These are phyloP conservation scores for Sphaerulina musiva DNA, from an alignment of 2,329 filamentous ascomycete genomes.

Conservation along the genomic window DNA sequence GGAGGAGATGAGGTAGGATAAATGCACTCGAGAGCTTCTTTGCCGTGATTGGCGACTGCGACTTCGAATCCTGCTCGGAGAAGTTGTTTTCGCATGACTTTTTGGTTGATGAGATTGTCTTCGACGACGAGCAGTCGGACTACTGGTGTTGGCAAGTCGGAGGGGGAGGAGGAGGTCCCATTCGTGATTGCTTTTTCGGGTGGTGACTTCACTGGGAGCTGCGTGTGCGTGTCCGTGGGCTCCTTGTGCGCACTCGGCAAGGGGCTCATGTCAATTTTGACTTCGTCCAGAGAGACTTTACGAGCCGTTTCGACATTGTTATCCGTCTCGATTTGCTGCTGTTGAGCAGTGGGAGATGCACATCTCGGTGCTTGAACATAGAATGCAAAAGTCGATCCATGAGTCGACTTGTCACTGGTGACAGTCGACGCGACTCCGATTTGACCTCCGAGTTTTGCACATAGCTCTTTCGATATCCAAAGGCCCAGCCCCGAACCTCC, in stretches of 20 bases:
- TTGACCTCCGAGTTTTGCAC: constrained; percentile 61
- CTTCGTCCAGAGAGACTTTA: constrained; percentile 43
- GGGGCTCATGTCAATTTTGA: background rate
- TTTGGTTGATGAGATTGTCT: constrained; percentile 35
- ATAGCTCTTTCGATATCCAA: constrained; percentile 60
- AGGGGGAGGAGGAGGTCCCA: too few relatives aligned
- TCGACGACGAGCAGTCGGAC: constrained; percentile 23
- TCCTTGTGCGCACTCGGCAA: background rate
- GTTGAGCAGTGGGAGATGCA: constrained; percentile 26
- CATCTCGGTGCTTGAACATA: constrained; percentile 57
- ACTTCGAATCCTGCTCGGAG: constrained; percentile 21
- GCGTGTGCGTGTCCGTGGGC: background rate
- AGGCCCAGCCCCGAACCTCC: constrained; percentile 64
- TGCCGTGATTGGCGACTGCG: constrained; percentile 24
- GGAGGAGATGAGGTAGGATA: background rate
- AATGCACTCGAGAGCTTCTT: constrained; percentile 24
- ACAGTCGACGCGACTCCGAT: constrained; percentile 55
- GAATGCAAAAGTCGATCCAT: constrained; percentile 61
- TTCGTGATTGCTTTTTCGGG: too few relatives aligned
- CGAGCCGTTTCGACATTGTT: constrained; percentile 51
- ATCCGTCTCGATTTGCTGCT: background rate
- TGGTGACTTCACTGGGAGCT: background rate
- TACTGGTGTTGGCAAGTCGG: constrained; percentile 7
- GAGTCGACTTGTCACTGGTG: constrained; percentile 33
- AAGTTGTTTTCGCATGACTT: constrained; percentile 24